Evolutionary conservation across 768 basidiomycete species (phyloP), one percentile per base, ranked within the genome.

Genomic region (Russula foetens): DNA sequence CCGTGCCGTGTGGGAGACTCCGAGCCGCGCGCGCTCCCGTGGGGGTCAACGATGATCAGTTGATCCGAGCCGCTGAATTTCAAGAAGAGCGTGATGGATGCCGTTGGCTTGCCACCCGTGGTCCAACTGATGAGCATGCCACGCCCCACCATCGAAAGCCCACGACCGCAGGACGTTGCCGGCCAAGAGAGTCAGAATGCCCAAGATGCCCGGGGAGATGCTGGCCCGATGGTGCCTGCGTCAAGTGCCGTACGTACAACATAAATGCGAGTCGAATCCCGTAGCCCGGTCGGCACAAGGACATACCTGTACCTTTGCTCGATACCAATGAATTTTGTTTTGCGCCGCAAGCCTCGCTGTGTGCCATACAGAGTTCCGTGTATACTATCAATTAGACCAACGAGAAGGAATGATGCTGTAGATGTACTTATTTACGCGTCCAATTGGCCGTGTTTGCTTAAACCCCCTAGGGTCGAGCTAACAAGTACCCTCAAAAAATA

Each of bases 121-220:
- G 21, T 39, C 5, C 52, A 48, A 38, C 17, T 59, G 26, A 53
- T 53, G 52, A 53, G 52, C 52, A 59, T 53, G 58, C 52, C 53
- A 23, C 52, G 52, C n/a, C 35, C 38, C 9, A 46, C 53, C 3
- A 45, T 46, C 12, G 58, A 53, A 35, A 29, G 2, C 3, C 9
- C 41, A 17, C 58, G 21, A 31, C 26, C 11, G 3, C 44, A 38
- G 44, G 44, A 55, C 7, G 31, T 12, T 12, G 9, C 35, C 35
- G 35, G 9, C 6, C 35, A 44, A 19, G n/a, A 14, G 39, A 43
- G 35, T 11, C 33, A 15, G 45, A 28, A 33, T 24, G 14, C 15
- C 15, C 31, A 24, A 43, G 31, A 24, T 33, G 24, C 41, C 31
- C 51, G 9, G 17, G 24, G 26, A 7, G 26, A 53, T 26, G 38